Evolutionary conservation across 352 stramenopile species (phyloP).

Genomic region (Phytophthora colocasiae): DNA sequence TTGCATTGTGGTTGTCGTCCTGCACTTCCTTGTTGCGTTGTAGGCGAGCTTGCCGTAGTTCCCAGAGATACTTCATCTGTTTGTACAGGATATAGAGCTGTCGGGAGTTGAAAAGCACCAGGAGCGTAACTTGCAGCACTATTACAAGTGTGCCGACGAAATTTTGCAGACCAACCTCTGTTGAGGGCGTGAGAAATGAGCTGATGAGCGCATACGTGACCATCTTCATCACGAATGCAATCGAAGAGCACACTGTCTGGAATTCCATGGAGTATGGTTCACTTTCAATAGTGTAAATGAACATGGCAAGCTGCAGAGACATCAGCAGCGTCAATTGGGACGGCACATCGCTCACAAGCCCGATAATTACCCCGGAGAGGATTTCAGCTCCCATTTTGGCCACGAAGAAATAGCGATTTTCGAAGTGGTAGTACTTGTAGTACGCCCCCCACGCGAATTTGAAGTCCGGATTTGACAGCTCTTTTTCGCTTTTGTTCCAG

Average conservation of each 20-base stretch:
- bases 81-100: constrained; percentile 84
- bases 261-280: constrained; percentile 76
- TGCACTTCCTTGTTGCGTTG: constrained; percentile 34
- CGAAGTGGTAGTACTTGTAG: constrained; percentile 84
- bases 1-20: constrained; percentile 33
- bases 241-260: constrained; percentile 72
- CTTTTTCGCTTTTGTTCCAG: constrained; percentile 62
- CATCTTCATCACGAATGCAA: constrained; percentile 86
- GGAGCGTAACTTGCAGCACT: constrained; percentile 64
- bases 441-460: constrained; percentile 85
- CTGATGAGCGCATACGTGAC: constrained; percentile 84
- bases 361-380: constrained; percentile 74
- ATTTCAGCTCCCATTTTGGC: constrained; percentile 83
- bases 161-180: constrained; percentile 53
- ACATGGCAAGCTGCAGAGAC: constrained; percentile 76
- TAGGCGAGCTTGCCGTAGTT: constrained; percentile 50
- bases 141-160: constrained; percentile 74
- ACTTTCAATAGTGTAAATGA: constrained; percentile 73
- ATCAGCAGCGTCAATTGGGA: constrained; percentile 80
- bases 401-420: constrained; percentile 77
- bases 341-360: constrained; percentile 74
- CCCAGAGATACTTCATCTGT: constrained; percentile 72
- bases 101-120: constrained; percentile 80
- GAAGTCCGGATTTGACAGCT: constrained; percentile 70
- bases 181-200: constrained; percentile 68